phyloP scores from a whole-genome alignment of 2,329 filamentous ascomycete species.

The Arthrobotrys sphaeroides region DNA sequence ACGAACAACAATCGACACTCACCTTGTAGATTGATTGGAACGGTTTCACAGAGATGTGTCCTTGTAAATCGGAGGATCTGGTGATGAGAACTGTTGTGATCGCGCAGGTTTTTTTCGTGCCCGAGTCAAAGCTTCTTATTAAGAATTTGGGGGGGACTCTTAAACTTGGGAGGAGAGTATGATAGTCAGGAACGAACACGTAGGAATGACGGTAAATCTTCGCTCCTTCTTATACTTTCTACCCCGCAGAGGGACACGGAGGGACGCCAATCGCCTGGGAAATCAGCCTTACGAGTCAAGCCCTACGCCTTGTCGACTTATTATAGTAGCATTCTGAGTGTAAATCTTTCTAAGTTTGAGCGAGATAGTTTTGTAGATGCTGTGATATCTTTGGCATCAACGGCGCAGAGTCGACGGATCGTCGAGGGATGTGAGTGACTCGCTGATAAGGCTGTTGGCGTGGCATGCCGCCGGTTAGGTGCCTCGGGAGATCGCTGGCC shows the following conservation, averaged over 20 bases:
- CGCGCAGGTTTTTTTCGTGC: background rate
- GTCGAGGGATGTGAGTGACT: background rate
- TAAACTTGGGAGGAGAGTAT: background rate
- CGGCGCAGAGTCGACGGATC: background rate
- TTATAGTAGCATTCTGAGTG: background rate
- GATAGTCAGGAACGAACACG: background rate
- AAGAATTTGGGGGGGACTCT: background rate
- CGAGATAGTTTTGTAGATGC: background rate
- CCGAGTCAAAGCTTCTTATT: background rate
- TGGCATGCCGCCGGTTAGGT: background rate
- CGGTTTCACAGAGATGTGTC: background rate
- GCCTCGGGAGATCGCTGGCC: conserved; percentile 27
- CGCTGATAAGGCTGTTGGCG: background rate
- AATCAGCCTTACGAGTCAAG: conserved; percentile 25
- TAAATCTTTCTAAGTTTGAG: background rate
- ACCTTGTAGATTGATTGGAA: too few species aligned
- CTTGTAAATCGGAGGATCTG: background rate
- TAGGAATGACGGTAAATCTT: background rate
- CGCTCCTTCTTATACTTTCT: background rate
- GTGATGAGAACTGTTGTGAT: too few species aligned
- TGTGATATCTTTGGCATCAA: background rate
- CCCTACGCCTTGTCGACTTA: background rate
- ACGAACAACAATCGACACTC: too few species aligned
- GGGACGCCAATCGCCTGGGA: background rate
- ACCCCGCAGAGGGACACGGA: too few species aligned